phyloP scores from a whole-genome alignment of 2,329 filamentous ascomycete species.

The Geosmithia morbida region DNA sequence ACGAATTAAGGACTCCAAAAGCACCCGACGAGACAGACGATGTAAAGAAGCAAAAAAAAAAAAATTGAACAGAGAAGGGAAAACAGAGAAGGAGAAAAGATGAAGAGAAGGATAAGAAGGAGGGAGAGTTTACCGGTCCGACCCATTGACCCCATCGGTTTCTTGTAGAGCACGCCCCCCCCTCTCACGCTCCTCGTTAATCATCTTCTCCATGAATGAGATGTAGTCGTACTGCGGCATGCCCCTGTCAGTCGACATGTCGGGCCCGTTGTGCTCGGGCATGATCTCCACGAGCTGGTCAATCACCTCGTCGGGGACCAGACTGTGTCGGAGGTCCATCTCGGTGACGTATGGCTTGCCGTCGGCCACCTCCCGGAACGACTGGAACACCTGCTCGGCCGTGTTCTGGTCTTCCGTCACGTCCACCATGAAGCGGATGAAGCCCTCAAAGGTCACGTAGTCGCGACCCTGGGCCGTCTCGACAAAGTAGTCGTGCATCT shows the following conservation, averaged over 20 bases:
- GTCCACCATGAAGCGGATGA: conserved; percentile 98
- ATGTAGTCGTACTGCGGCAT: conserved; percentile 92
- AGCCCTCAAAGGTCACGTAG: conserved; percentile 92
- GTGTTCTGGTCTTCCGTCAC: conserved; percentile 98
- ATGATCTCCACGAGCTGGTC: conserved; percentile 82
- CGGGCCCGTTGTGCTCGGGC: conserved; percentile 70
- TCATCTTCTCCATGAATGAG: conserved; percentile 86
- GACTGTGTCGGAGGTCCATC: conserved; percentile 84
- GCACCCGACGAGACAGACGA: background rate
- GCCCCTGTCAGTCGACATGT: conserved; percentile 72
- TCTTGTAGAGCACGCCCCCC: conserved; percentile 14
- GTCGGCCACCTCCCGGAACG: conserved; percentile 92
- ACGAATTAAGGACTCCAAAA: background rate
- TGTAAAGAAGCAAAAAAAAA: background rate
- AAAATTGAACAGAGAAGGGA: background rate
- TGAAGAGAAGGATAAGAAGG: background rate
- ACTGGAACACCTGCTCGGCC: conserved; percentile 95
- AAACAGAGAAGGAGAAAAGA: background rate
- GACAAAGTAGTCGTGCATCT: conserved; percentile 93
- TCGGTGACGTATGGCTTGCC: conserved; percentile 98
- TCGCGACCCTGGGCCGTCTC: conserved; percentile 69
- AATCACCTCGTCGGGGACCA: conserved; percentile 95
- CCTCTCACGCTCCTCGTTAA: conserved; percentile 25
- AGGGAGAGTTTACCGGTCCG: too few relatives aligned
- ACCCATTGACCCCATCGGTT: too few relatives aligned